Evolutionary conservation across 2,329 filamentous ascomycete genomes (phyloP).

Genomic region (Sporothrix globosa): DNA sequence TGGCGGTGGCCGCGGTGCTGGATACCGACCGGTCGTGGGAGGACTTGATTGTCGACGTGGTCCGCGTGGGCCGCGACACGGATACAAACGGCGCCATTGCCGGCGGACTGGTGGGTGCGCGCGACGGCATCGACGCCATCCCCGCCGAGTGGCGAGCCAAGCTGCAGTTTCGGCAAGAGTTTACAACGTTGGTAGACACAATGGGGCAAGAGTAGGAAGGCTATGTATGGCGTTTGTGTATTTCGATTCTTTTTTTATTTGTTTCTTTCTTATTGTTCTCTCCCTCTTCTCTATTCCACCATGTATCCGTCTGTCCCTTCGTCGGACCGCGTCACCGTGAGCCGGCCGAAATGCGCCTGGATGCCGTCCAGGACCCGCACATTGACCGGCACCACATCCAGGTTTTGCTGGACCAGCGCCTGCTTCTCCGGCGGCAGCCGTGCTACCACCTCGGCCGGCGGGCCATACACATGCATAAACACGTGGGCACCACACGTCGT

Average conservation of each 20-base stretch:
- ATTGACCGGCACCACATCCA: conserved; percentile 33
- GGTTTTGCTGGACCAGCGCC: conserved; percentile 30
- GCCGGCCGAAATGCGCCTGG: background rate
- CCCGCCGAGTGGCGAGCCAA: conserved; percentile 47
- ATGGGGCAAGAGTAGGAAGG: background rate
- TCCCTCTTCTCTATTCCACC: background rate
- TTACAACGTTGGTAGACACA: conserved; percentile 35
- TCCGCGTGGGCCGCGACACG: conserved; percentile 50
- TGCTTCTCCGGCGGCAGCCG: conserved; percentile 26
- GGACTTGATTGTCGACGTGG: conserved; percentile 52
- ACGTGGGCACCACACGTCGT: conserved; percentile 34
- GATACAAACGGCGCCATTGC: conserved; percentile 54
- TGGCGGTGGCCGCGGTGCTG: conserved; percentile 50
- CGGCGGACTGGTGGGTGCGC: conserved; percentile 51
- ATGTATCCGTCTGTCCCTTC: conserved; percentile 32
- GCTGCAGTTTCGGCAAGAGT: conserved; percentile 49
- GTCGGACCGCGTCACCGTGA: conserved; percentile 20
- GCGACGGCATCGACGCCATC: conserved; percentile 50
- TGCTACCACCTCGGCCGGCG: conserved; percentile 29
- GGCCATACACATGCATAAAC: conserved; percentile 34
- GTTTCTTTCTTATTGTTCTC: too few relatives aligned
- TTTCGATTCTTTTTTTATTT: too few relatives aligned
- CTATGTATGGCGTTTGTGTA: background rate
- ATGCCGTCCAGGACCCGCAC: conserved; percentile 32
- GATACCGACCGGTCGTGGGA: conserved; percentile 46